Conservation (phyloP, 2,329 filamentous ascomycete genomes). For the Chaetomiaceae sp. region DNA sequence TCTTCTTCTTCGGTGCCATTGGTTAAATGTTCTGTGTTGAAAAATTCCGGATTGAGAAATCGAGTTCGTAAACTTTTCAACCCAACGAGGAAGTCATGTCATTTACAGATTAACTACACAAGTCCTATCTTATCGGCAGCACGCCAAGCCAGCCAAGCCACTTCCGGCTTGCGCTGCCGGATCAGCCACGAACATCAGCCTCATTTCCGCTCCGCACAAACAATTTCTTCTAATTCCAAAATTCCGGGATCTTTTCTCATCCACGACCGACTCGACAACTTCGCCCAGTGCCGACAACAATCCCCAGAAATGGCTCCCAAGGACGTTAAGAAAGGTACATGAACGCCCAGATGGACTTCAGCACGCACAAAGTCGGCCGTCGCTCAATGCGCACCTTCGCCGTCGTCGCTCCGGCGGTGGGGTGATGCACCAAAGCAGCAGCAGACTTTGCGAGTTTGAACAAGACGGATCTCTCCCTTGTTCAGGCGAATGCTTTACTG, state of each 20-base stretch:
- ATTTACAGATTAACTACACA: too few relatives aligned
- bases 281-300: slow-evolving; percentile 29
- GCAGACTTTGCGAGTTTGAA: slow-evolving; percentile 70
- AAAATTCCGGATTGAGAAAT: background rate
- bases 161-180: background rate
- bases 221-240: slow-evolving; percentile 24
- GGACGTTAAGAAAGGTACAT: slow-evolving; percentile 39
- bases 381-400: slow-evolving; percentile 28
- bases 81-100: too few relatives aligned
- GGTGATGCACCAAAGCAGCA: slow-evolving; percentile 59
- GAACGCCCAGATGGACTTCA: slow-evolving; percentile 23
- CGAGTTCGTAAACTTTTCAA: background rate
- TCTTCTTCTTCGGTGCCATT: slow-evolving; percentile 46
- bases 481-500: slow-evolving; percentile 66
- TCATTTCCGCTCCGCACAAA: slow-evolving; percentile 26
- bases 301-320: slow-evolving; percentile 37
- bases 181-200: slow-evolving; percentile 19
- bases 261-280: slow-evolving; percentile 27
- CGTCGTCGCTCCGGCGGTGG: slow-evolving; percentile 28
- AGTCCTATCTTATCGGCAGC: slow-evolving; percentile 18
- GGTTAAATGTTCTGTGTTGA: background rate
- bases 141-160: background rate
- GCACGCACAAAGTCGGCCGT: slow-evolving; percentile 25
- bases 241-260: slow-evolving; percentile 18
- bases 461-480: slow-evolving; percentile 30